These are phyloP conservation scores for Sergeia podlipaevii DNA, from an alignment of 208 protist species.

Conservation along the genomic window DNA sequence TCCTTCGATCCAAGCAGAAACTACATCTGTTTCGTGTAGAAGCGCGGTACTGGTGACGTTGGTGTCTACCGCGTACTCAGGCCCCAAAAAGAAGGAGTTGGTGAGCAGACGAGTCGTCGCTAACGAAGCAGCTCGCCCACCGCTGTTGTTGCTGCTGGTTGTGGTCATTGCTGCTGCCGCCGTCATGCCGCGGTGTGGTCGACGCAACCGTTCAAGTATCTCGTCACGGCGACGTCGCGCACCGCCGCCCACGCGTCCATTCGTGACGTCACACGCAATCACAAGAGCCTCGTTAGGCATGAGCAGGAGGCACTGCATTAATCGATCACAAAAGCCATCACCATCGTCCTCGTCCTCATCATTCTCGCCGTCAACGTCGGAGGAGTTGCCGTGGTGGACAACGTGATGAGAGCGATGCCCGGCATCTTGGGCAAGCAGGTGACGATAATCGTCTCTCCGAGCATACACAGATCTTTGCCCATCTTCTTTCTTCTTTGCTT, in stretches of 20 bases:
- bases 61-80: background rate
- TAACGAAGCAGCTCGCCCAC: background rate
- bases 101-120: background rate
- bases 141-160: background rate
- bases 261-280: no score
- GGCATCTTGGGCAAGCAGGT: no score
- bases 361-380: no score
- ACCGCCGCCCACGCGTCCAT: constrained; percentile 20
- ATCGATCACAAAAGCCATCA: no score
- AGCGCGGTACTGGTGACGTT: background rate
- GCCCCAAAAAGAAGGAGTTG: background rate
- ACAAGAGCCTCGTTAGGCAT: no score
- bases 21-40: background rate
- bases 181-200: background rate
- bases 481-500: no score
- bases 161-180: background rate
- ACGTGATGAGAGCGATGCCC: no score
- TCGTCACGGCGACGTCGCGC: constrained; percentile 9
- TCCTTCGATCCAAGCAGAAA: background rate
- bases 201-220: constrained; percentile 7
- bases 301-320: no score
- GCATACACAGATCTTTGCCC: no score
- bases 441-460: no score
- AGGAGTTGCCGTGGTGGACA: no score
- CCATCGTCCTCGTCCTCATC: no score